These are phyloP conservation scores for Rhizopus delemar DNA, from an alignment of 371 early-diverging fungal genomes.

Conservation along the genomic window DNA sequence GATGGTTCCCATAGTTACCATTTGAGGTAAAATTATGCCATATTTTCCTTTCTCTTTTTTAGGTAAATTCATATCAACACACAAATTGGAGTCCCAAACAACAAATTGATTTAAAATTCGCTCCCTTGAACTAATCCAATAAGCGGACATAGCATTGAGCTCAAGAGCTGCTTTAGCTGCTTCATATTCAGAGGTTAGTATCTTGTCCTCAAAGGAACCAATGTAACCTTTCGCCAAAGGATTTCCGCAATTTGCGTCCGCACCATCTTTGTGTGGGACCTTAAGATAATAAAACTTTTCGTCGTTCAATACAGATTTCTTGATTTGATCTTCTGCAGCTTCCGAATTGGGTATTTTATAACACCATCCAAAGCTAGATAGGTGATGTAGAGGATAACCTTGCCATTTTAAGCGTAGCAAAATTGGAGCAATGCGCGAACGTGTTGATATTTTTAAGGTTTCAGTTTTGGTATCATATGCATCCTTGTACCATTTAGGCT, in stretches of 20 bases:
- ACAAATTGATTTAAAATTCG: conserved; percentile 87
- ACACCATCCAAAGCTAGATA: conserved; percentile 77
- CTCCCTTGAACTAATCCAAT: conserved; percentile 90
- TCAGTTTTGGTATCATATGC: conserved; percentile 65
- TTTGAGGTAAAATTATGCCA: conserved; percentile 92
- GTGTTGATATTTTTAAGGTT: conserved; percentile 65
- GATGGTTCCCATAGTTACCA: conserved; percentile 94
- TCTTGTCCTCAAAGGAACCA: conserved; percentile 75
- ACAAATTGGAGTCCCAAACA: conserved; percentile 62
- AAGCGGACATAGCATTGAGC: conserved; percentile 80
- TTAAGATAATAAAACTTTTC: conserved; percentile 63
- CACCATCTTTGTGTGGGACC: conserved; percentile 90
- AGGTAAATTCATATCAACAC: conserved; percentile 50
- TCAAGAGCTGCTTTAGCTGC: conserved; percentile 81
- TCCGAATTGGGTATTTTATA: conserved; percentile 56
- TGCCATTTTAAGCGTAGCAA: conserved; percentile 85
- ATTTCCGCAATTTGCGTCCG: conserved; percentile 79
- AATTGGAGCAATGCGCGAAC: conserved; percentile 79
- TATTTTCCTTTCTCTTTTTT: conserved; percentile 34
- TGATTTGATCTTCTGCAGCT: conserved; percentile 4
- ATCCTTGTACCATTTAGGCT: conserved; percentile 88
- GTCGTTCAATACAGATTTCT: conserved; percentile 31
- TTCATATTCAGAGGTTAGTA: conserved; percentile 68
- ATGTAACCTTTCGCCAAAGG: conserved; percentile 86
- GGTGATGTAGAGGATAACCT: conserved; percentile 78